phyloP scores from a whole-genome alignment of 306 rosid species.

The Cercis canadensis region DNA sequence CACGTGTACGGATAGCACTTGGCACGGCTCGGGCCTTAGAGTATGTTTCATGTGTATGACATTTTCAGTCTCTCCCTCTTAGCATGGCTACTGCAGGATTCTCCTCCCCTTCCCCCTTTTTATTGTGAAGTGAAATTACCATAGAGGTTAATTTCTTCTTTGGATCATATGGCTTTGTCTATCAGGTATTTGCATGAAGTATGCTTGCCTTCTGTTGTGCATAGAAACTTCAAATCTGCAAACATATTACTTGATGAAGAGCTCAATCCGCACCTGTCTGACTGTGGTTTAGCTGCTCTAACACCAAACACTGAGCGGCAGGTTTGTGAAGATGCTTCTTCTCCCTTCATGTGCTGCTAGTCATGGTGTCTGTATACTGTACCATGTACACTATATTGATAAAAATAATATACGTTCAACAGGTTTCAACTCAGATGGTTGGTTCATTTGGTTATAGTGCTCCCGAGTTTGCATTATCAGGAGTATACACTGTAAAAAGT shows the following conservation, averaged over 20 bases:
- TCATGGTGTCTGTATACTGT: slow-evolving; percentile 8
- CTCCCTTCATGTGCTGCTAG: slow-evolving; percentile 24
- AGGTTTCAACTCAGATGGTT: slow-evolving; percentile 95
- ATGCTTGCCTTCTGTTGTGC: slow-evolving; percentile 93
- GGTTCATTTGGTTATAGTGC: slow-evolving; percentile 99
- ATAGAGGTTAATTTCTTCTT: slow-evolving; percentile 20
- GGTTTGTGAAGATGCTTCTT: slow-evolving; percentile 43
- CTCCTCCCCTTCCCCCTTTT: neutral
- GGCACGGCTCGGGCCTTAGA: slow-evolving; percentile 98
- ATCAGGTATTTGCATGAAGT: slow-evolving; percentile 98
- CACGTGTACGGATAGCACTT: slow-evolving; percentile 94
- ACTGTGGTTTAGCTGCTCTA: slow-evolving; percentile 85
- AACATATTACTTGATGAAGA: slow-evolving; percentile 95
- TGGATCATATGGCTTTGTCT: slow-evolving; percentile 31
- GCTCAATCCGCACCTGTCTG: slow-evolving; percentile 90
- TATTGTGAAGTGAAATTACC: too few species aligned
- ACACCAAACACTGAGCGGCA: slow-evolving; percentile 91
- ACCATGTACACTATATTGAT: neutral
- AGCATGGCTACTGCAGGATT: neutral
- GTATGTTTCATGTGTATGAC: slow-evolving; percentile 58
- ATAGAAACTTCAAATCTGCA: slow-evolving; percentile 97
- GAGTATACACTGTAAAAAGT: slow-evolving; percentile 93
- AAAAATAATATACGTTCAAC: slow-evolving; percentile 38
- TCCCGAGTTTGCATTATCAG: slow-evolving; percentile 94
- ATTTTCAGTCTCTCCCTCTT: slow-evolving; percentile 21